Percentiles rank a stretch among this genome's conserved stretches.
phyloP scores from a whole-genome alignment of 2,329 filamentous ascomycete genomes.

The Pseudogymnoascus sp. region DNA sequence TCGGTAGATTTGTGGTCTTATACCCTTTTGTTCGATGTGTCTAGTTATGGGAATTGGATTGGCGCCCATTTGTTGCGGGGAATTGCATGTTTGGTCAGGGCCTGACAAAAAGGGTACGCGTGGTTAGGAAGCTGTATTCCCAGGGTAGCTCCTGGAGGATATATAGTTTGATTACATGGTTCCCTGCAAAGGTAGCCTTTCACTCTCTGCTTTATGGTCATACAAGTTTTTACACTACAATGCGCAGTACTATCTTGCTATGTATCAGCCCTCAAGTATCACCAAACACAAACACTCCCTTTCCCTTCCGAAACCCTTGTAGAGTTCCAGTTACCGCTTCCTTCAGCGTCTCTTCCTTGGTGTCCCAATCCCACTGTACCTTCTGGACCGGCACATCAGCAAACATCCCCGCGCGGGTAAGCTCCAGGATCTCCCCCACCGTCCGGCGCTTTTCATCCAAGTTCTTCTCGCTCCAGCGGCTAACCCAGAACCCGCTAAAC shows the following conservation, averaged over 20 bases:
- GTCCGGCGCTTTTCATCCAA: slow-evolving; percentile 66
- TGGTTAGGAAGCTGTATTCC: not conserved
- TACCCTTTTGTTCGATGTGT: slow-evolving; percentile 10
- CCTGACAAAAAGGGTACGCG: not conserved
- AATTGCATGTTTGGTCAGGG: not conserved
- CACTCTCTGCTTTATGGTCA: not conserved
- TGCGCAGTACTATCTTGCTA: slow-evolving; percentile 16
- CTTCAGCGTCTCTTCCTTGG: slow-evolving; percentile 58
- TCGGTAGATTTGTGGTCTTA: slow-evolving; percentile 4
- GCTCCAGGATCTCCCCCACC: slow-evolving; percentile 72
- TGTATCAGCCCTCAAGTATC: slow-evolving; percentile 28
- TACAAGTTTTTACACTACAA: slow-evolving; percentile 8
- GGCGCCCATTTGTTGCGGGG: slow-evolving; percentile 6
- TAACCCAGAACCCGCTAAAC: slow-evolving; percentile 93
- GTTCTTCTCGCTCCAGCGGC: slow-evolving; percentile 73
- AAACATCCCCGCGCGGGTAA: slow-evolving; percentile 70
- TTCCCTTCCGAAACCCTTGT: slow-evolving; percentile 75
- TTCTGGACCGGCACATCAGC: slow-evolving; percentile 75
- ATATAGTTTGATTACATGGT: not conserved
- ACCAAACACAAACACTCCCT: slow-evolving; percentile 81
- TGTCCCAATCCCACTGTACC: slow-evolving; percentile 76
- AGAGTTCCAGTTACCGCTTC: slow-evolving; percentile 75
- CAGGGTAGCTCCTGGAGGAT: not conserved
- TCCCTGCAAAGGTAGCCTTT: slow-evolving; percentile 2
- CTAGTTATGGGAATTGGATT: slow-evolving; percentile 6